Conservation (phyloP, 2,329 filamentous ascomycete genomes). For the Cordyceps cicadae region DNA sequence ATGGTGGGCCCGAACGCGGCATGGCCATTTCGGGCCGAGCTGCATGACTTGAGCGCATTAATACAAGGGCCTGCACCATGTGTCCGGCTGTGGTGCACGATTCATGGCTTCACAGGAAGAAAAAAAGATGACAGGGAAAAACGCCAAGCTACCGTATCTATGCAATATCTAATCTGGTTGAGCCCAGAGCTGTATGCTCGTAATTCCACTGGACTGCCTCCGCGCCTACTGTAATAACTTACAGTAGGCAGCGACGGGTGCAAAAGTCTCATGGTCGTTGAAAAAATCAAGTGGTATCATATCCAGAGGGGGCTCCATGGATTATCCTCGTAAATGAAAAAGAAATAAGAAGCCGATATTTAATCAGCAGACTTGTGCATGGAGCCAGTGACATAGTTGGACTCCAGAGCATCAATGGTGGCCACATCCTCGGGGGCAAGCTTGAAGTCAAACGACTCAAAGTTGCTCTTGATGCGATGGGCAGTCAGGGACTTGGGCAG, state of each 20-base stretch:
- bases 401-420: conserved; percentile 56
- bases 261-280: conserved; percentile 7
- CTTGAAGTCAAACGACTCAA: conserved; percentile 51
- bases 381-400: conserved; percentile 60
- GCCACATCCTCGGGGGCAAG: conserved; percentile 54
- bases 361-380: conserved; percentile 33
- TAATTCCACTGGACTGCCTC: conserved; percentile 6
- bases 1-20: no score
- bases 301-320: neutral
- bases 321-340: conserved; percentile 10
- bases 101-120: neutral
- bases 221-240: neutral
- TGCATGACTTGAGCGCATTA: neutral
- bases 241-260: neutral
- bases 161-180: conserved; percentile 11
- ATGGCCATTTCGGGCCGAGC: neutral
- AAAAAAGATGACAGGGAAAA: neutral
- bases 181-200: conserved; percentile 6
- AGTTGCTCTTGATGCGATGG: conserved; percentile 59
- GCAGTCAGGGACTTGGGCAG: conserved; percentile 64
- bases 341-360: conserved; percentile 13
- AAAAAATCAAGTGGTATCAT: conserved; percentile 13
- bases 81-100: neutral
- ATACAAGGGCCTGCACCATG: no score
- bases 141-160: conserved; percentile 12